These are phyloP conservation scores for Wickerhamomyces chaumierensis DNA, from an alignment of 805 yeast species.

Conservation along the genomic window DNA sequence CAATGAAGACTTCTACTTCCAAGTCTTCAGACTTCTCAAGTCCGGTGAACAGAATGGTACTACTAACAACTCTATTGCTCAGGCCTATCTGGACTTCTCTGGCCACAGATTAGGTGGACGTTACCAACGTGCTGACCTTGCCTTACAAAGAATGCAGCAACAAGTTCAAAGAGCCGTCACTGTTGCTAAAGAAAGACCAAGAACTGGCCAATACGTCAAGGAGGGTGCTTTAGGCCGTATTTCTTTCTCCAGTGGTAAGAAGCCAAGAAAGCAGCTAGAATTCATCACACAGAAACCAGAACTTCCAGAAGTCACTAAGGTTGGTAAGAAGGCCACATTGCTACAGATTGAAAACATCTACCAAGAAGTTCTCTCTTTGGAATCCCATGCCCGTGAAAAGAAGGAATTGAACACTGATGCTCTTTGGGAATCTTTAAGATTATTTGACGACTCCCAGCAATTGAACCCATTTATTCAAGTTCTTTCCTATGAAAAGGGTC, in stretches of 20 bases:
- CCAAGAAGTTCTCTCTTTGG: constrained; percentile 65
- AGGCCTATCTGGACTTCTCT: constrained; percentile 82
- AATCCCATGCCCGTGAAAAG: constrained; percentile 58
- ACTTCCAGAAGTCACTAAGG: constrained; percentile 17
- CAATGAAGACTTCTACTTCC: constrained; percentile 93
- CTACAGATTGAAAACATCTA: constrained; percentile 70
- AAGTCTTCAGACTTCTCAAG: constrained; percentile 73
- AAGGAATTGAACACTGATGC: constrained; percentile 32
- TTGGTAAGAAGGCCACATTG: constrained; percentile 41
- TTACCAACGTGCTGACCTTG: constrained; percentile 75
- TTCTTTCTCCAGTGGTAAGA: constrained; percentile 65
- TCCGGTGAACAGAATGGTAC: constrained; percentile 31
- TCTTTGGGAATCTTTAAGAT: constrained; percentile 71
- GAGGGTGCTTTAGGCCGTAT: constrained; percentile 91
- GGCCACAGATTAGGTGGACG: constrained; percentile 87
- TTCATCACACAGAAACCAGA: constrained; percentile 42
- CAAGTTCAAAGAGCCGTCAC: constrained; percentile 95
- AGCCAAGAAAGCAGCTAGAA: constrained; percentile 80
- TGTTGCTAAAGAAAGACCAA: constrained; percentile 83
- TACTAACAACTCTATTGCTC: constrained; percentile 72
- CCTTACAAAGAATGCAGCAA: constrained; percentile 94
- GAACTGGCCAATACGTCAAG: constrained; percentile 42
- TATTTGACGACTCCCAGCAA: constrained; percentile 45
- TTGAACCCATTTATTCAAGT: constrained; percentile 70
- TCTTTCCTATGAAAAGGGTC: constrained; percentile 75